Base-by-base conservation (phyloP, 2,329 filamentous ascomycete species). In the Claviceps sp. region DNA sequence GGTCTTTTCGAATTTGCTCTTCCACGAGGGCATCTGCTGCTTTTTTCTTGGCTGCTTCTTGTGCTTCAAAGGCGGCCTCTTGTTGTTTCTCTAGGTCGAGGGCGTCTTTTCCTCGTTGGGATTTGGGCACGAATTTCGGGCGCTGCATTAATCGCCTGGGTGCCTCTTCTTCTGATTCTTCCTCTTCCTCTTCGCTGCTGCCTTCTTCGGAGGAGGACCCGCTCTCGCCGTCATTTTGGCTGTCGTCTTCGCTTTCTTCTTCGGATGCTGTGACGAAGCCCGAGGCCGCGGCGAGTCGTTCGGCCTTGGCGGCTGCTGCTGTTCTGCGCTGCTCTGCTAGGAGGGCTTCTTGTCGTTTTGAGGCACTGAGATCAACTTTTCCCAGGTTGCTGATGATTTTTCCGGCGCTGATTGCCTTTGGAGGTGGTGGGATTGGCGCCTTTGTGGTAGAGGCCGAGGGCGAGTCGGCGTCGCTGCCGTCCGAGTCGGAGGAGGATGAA, bases 1-100 rank as follows among this genome's bases (percentile, higher is more conserved):
- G 78, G 60, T 91, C 85, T 58, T 87, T 87, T 61, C 86, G 83
- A 44, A 97, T 81, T 64, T 97, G 89, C 59, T 90, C 88, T 64
- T 95, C 89, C 14, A 98, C 81, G 10, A 97, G 72, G 52, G 80
- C 82, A 64, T 95, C 85, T 13, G 85, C 80, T 41, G 85, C 83
- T 64, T 84, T 82, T 56, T 80, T 81, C 39, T 80, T 77, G 1
- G 75, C 81, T 52, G 77, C 82, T 54, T 84, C 81, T 47, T 78
- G 78, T 2, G 73, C 77, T 3, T 60, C 56, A 1, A 62, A 64
- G 4, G 62, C 61, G 7, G 61, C 66, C 47, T 71, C 67, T 44
- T 64, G 60, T 60, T 72, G 56, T 49, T 63, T 59, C 41, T 60
- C 63, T 22, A 57, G 59, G 54, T 62, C 59, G 39, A 62, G 60